Conservation (phyloP, 2,329 filamentous ascomycete species). For the Cercospora sesami region DNA sequence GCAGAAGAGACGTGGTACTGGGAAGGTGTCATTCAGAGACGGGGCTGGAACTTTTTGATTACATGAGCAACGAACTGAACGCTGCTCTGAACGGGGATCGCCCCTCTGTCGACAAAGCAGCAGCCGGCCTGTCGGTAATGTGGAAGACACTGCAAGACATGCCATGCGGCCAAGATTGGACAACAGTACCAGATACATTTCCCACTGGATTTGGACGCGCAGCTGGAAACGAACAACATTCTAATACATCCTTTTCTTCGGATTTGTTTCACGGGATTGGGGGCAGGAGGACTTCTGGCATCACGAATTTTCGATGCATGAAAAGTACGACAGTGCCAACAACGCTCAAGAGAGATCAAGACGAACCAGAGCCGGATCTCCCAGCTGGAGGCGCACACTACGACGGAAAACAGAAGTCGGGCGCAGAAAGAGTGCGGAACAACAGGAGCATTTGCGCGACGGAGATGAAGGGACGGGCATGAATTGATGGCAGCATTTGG, state of each 20-base stretch:
- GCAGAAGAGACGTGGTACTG: slow-evolving; percentile 63
- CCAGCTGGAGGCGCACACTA: neutral
- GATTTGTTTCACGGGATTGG: neutral
- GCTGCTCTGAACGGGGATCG: neutral
- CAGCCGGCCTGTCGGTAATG: neutral
- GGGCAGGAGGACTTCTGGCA: slow-evolving; percentile 6
- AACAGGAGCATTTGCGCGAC: neutral
- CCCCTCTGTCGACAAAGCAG: neutral
- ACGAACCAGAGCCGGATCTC: neutral
- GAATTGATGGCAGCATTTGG: neutral
- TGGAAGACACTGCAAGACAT: neutral
- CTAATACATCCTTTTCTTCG: neutral
- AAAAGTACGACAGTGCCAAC: slow-evolving; percentile 11
- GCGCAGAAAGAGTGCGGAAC: neutral
- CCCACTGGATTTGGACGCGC: neutral
- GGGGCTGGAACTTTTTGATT: slow-evolving; percentile 62
- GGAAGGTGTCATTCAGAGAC: slow-evolving; percentile 60
- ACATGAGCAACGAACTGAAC: slow-evolving; percentile 42
- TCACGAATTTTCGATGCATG: slow-evolving; percentile 7
- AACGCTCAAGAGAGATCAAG: neutral
- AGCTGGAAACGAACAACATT: neutral
- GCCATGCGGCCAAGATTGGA: neutral
- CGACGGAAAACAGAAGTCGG: slow-evolving; percentile 2
- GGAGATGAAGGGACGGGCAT: neutral
- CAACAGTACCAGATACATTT: neutral